Percentiles rank a stretch among this genome's conserved stretches.
Conservation (phyloP, 2,329 filamentous ascomycete genomes). For the Neoarthrinium moseri region DNA sequence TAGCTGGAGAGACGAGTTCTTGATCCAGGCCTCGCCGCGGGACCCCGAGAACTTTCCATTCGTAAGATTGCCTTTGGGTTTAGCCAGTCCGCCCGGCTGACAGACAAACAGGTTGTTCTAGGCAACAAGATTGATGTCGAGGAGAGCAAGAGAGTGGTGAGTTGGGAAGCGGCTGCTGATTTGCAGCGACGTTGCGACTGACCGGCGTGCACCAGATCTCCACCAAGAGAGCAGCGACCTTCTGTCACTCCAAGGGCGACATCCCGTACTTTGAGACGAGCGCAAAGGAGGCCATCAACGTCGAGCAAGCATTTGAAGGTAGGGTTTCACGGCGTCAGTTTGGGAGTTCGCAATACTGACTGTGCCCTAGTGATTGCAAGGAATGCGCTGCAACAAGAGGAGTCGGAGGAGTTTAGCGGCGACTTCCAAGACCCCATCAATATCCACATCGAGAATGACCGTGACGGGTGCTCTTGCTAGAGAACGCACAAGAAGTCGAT, state of each 20-base stretch:
- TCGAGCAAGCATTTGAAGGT: conserved; percentile 79
- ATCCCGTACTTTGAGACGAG: conserved; percentile 99
- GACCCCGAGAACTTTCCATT: conserved; percentile 98
- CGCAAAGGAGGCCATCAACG: conserved; percentile 97
- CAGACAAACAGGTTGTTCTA: conserved; percentile 69
- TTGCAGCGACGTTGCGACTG: neutral
- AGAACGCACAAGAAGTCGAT: too few relatives aligned
- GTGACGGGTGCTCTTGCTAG: conserved; percentile 92
- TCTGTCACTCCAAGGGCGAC: conserved; percentile 94
- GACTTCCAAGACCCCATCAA: conserved; percentile 98
- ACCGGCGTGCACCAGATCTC: conserved; percentile 63
- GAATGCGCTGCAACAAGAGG: conserved; percentile 93
- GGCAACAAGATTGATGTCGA: conserved; percentile 99
- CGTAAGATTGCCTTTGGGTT: conserved; percentile 50
- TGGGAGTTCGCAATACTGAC: too few relatives aligned
- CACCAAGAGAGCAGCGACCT: conserved; percentile 92
- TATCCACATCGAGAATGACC: conserved; percentile 92
- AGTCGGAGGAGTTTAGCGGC: conserved; percentile 94
- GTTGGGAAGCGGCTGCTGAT: conserved; percentile 22
- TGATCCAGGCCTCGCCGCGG: conserved; percentile 94
- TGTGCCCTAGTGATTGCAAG: conserved; percentile 77
- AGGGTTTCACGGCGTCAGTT: too few relatives aligned
- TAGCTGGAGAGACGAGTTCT: conserved; percentile 96
- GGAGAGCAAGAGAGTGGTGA: conserved; percentile 89
- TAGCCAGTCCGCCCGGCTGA: neutral